Conservation (phyloP, 805 yeast species). For the Yueomyces sinensis region DNA sequence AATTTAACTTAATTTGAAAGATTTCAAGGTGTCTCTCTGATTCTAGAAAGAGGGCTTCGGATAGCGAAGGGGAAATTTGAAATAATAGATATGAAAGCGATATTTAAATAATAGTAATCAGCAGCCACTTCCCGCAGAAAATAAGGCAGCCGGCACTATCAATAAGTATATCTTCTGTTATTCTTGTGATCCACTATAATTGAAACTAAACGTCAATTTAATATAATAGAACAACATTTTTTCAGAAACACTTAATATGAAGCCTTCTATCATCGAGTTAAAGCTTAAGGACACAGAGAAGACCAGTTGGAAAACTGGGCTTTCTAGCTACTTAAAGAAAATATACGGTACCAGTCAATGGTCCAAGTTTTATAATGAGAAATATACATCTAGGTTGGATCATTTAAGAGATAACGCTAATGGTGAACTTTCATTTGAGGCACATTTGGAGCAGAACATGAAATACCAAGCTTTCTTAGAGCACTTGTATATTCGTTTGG, state of each 20-base stretch:
- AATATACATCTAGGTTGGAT: constrained; percentile 15
- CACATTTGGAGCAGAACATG: constrained; percentile 28
- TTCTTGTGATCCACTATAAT: too few relatives aligned
- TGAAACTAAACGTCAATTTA: neutral
- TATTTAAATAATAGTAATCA: too few relatives aligned
- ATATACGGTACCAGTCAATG: constrained; percentile 21
- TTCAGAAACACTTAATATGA: too few relatives aligned
- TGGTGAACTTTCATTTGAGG: constrained; percentile 19
- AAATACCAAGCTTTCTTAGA: constrained; percentile 75
- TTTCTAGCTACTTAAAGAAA: constrained; percentile 18
- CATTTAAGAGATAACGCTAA: constrained; percentile 20
- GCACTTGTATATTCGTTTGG: constrained; percentile 62
- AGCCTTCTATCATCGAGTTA: constrained; percentile 8
- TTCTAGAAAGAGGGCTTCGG: too few relatives aligned
- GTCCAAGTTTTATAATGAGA: constrained; percentile 19
- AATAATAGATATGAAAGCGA: too few relatives aligned
- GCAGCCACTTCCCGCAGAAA: neutral
- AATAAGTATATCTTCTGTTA: too few relatives aligned
- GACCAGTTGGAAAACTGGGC: constrained; percentile 19
- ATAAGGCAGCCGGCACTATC: too few relatives aligned
- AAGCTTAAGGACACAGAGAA: constrained; percentile 21
- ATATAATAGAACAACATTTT: too few relatives aligned
- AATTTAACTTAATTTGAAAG: too few relatives aligned
- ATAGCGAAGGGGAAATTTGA: too few relatives aligned
- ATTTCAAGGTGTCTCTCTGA: too few relatives aligned